Evolutionary conservation across 345 rosid species (phyloP), one percentile per base, ranked within the genome.

Genomic region (Euphorbia pulcherrima): DNA sequence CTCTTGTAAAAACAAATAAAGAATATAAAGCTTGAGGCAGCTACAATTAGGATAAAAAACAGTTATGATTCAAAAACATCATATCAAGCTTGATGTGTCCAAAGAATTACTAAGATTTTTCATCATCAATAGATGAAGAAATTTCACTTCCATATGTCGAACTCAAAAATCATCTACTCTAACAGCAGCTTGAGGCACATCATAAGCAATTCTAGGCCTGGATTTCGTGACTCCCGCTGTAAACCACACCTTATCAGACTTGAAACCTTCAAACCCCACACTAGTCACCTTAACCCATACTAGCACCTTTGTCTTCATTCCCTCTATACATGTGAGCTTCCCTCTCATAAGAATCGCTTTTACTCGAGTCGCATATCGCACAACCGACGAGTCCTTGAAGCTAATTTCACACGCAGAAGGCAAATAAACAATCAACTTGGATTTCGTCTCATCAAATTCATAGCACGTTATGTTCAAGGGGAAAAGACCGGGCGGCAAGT

Each of bases 191-290:
- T 72, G 85, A 47, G 90, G 92, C 2, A 75, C 68, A 56, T 86
- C 88, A 41, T 85, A 91, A 12, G 85, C 91, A 53, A 74, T 81
- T 81, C 83, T 89, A 0, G 92, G 77, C 74, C 92, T 90, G 1
- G 97, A 82, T 74, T 91, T 91, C 88, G 83, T 91, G 33, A 91
- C 92, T 50, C 99, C 96, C 0, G 99, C 97, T 8, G 96, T 89
- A 64, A 94, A 89, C 92, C 97, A 94, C 3, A 94, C 83, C 84
- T 91, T 94, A 74, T 94, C 97, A 2, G 99, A 89, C 70, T 89
- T 91, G 39, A 72, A 83, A 73, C 87, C 77, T 75, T 89, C 99
- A 0, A 88, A 82, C 2, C 95, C 68, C n/a, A 94, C 76, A 21
- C 83, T 75, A 5, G 99, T 86, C 61, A 94, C 86, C 79, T 94